These are phyloP conservation scores for Warburgia ugandensis DNA, from an alignment of 164 flowering plant species.

Conservation along the genomic window DNA sequence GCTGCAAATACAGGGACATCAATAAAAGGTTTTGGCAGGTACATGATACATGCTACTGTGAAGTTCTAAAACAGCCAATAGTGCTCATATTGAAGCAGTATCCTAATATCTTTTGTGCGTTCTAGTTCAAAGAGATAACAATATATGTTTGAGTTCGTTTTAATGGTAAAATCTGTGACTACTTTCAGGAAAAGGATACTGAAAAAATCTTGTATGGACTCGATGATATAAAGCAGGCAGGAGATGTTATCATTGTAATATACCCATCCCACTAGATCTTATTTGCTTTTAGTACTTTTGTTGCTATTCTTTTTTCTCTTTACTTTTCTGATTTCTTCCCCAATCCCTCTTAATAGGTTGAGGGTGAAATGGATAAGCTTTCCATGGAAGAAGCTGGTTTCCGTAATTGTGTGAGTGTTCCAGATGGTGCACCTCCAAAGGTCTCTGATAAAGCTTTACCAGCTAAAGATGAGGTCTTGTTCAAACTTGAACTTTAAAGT, in stretches of 20 bases:
- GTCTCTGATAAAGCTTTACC: conserved; percentile 61
- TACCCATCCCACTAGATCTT: background rate
- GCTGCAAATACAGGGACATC: conserved; percentile 74
- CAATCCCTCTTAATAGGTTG: conserved; percentile 49
- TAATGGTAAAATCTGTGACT: no score
- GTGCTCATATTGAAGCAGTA: background rate
- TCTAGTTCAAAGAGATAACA: background rate
- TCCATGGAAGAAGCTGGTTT: conserved; percentile 96
- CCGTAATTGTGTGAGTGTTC: conserved; percentile 85
- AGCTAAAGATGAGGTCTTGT: conserved; percentile 49
- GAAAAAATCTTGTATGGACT: conserved; percentile 77
- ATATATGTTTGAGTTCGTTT: background rate
- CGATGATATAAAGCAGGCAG: conserved; percentile 62
- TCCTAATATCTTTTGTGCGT: background rate
- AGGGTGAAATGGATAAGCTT: conserved; percentile 96
- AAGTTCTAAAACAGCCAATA: conserved; percentile 1
- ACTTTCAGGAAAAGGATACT: conserved; percentile 55
- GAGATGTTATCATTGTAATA: conserved; percentile 74
- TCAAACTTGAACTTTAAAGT: conserved; percentile 1
- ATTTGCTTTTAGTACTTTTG: background rate
- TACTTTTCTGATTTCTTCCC: background rate
- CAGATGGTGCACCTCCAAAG: conserved; percentile 76
- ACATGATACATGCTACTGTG: background rate
- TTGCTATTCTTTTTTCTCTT: background rate
- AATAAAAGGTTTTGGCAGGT: conserved; percentile 87